These are phyloP conservation scores for Rhynchosporium secalis DNA, from an alignment of 2,329 filamentous ascomycete species.

Conservation along the genomic window DNA sequence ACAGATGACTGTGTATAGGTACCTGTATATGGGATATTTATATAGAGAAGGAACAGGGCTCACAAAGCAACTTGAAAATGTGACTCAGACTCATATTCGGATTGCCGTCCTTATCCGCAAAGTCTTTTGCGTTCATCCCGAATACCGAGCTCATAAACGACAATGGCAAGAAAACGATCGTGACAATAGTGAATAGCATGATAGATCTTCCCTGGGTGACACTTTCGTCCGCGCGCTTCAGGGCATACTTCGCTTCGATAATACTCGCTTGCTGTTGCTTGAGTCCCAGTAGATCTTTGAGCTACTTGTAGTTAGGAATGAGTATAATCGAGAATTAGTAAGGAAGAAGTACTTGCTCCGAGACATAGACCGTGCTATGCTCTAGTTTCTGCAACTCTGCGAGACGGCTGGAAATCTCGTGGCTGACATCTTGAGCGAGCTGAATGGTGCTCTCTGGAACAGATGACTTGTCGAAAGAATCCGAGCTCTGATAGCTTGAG, in stretches of 20 bases:
- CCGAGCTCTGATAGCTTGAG: not conserved
- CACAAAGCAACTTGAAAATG: constrained; percentile 23
- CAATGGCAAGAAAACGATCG: constrained; percentile 28
- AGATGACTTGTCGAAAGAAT: not conserved
- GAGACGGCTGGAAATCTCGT: constrained; percentile 7
- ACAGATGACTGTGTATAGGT: no score
- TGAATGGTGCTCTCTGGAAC: constrained; percentile 15
- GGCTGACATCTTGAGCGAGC: constrained; percentile 11
- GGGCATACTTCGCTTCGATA: constrained; percentile 46
- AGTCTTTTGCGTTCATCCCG: constrained; percentile 26
- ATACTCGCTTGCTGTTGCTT: constrained; percentile 50
- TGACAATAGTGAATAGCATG: constrained; percentile 30
- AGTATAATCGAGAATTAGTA: not conserved
- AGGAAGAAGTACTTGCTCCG: constrained; percentile 6
- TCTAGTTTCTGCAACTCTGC: constrained; percentile 19
- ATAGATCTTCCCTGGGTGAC: constrained; percentile 42
- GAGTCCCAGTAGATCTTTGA: constrained; percentile 43
- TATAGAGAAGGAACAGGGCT: not conserved
- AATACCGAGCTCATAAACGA: constrained; percentile 29
- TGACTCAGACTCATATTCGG: constrained; percentile 19
- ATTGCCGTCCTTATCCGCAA: constrained; percentile 15
- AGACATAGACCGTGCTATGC: constrained; percentile 7
- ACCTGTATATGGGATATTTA: not conserved
- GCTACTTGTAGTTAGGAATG: constrained; percentile 2
- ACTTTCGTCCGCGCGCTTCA: constrained; percentile 44